Evolutionary conservation across 2,329 filamentous ascomycete genomes (phyloP).

Genomic region (Monascus ruber): DNA sequence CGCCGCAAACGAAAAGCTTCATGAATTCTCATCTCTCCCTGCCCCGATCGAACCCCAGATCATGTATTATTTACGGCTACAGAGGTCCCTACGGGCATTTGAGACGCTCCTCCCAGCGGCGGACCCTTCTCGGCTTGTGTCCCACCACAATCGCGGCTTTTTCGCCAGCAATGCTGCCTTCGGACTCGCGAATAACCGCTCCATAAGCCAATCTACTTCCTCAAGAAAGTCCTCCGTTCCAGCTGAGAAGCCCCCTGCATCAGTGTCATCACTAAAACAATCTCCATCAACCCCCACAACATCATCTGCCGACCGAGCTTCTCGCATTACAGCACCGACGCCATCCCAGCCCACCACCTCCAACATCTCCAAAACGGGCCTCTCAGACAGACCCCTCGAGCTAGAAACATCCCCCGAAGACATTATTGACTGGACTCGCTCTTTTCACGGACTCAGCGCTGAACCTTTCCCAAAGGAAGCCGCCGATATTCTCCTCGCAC

Average conservation of each 20-base stretch:
- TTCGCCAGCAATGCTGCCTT: too few relatives aligned
- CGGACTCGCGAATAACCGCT: too few relatives aligned
- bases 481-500: conserved; percentile 55
- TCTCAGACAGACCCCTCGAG: conserved; percentile 24
- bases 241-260: background rate
- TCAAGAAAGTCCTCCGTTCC: too few relatives aligned
- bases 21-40: too few relatives aligned
- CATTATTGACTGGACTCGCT: conserved; percentile 69
- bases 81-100: background rate
- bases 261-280: conserved; percentile 3
- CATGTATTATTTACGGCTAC: conserved; percentile 1
- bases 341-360: conserved; percentile 20
- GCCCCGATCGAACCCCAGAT: background rate
- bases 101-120: background rate
- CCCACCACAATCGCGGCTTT: too few relatives aligned
- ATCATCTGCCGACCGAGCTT: conserved; percentile 6
- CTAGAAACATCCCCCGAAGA: conserved; percentile 18
- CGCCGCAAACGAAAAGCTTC: too few relatives aligned
- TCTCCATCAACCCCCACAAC: conserved; percentile 5
- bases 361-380: conserved; percentile 28
- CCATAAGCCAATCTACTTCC: too few relatives aligned
- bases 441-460: conserved; percentile 66
- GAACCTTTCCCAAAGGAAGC: conserved; percentile 61
- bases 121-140: too few relatives aligned
- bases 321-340: conserved; percentile 11